phyloP scores from a whole-genome alignment of 306 rosid species.

The Dalbergia cochinchinensis region DNA sequence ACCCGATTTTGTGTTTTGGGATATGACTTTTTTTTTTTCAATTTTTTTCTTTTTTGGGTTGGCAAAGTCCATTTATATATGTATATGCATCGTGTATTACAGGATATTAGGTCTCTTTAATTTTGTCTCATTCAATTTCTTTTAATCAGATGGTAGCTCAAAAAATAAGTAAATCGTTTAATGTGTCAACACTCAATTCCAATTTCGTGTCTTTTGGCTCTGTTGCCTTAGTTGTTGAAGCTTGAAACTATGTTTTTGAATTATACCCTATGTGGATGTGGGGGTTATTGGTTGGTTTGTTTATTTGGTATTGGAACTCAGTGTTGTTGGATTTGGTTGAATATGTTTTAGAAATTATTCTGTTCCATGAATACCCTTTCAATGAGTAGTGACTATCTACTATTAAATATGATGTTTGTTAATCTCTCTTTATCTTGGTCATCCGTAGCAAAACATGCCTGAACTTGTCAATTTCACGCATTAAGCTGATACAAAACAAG shows the following conservation, averaged over 20 bases:
- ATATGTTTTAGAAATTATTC: slow-evolving; percentile 17
- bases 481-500: slow-evolving; percentile 94
- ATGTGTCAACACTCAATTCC: slow-evolving; percentile 21
- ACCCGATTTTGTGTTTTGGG: slow-evolving; percentile 33
- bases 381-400: slow-evolving; percentile 4
- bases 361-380: slow-evolving; percentile 4
- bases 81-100: not conserved
- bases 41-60: not conserved
- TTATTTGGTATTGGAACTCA: not conserved
- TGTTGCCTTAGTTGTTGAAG: not conserved
- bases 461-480: slow-evolving; percentile 84
- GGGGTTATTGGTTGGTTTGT: not conserved
- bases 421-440: not conserved
- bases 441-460: slow-evolving; percentile 85
- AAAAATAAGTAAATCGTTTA: slow-evolving; percentile 25
- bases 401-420: slow-evolving; percentile 11
- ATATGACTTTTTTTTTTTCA: not conserved
- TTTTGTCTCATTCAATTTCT: not conserved
- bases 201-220: slow-evolving; percentile 5
- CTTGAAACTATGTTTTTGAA: not conserved
- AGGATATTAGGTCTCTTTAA: slow-evolving; percentile 7
- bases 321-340: slow-evolving; percentile 16
- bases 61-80: not conserved
- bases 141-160: not conserved
- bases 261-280: slow-evolving; percentile 34